phyloP scores from a whole-genome alignment of 345 rosid genomes.

The Murraya paniculata region DNA sequence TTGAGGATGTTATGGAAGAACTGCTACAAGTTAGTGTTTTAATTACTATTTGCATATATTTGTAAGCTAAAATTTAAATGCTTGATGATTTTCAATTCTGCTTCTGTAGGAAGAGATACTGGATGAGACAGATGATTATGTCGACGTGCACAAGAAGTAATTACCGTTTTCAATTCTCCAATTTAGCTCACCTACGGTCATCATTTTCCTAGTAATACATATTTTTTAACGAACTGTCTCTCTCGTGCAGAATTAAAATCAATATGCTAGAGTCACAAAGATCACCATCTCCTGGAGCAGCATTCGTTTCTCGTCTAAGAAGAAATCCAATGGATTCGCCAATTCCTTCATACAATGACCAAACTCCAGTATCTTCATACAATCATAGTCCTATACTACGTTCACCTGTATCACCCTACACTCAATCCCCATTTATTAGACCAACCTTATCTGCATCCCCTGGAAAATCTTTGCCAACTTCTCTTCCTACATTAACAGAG shows the following conservation, averaged over 20 bases:
- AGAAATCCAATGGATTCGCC: slow-evolving; percentile 39
- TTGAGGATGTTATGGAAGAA: slow-evolving; percentile 92
- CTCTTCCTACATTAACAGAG: slow-evolving; percentile 23
- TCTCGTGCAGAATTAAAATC: slow-evolving; percentile 46
- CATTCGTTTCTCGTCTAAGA: slow-evolving; percentile 31
- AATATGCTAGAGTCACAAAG: slow-evolving; percentile 39
- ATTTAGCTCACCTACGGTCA: neutral
- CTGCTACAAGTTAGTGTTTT: slow-evolving; percentile 53
- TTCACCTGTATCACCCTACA: slow-evolving; percentile 52
- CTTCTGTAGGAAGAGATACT: slow-evolving; percentile 64
- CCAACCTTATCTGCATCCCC: slow-evolving; percentile 55
- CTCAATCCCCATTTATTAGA: slow-evolving; percentile 46
- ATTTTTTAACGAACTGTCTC: neutral
- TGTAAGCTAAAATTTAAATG: neutral
- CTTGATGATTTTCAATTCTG: neutral
- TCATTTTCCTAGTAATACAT: neutral
- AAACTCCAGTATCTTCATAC: slow-evolving; percentile 42
- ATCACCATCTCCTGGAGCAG: slow-evolving; percentile 40
- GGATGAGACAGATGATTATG: slow-evolving; percentile 72
- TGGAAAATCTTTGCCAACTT: slow-evolving; percentile 24
- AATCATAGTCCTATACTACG: slow-evolving; percentile 39
- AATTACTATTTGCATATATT: neutral
- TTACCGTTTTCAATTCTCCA: neutral
- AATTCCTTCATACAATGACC: slow-evolving; percentile 32
- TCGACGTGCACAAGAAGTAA: slow-evolving; percentile 53